phyloP scores from a whole-genome alignment of 2,329 filamentous ascomycete genomes.

The Sarocladiaceae sp. region DNA sequence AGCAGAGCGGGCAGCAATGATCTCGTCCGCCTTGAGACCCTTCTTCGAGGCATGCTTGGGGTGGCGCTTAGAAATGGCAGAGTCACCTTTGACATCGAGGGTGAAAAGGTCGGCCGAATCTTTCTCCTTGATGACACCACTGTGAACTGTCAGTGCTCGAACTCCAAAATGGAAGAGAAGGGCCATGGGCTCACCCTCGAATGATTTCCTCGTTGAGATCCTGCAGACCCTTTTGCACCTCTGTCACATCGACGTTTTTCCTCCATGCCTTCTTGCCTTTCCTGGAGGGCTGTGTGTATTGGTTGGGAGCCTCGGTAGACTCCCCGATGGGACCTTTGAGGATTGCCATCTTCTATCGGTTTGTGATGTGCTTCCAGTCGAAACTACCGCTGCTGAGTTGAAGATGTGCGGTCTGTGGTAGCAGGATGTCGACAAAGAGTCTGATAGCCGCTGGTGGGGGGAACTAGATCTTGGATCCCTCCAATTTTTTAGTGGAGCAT shows the following conservation, averaged over 20 bases:
- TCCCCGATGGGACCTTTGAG: slow-evolving; percentile 38
- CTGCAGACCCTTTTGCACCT: slow-evolving; percentile 77
- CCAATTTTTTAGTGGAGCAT: slow-evolving; percentile 14
- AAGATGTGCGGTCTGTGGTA: background rate
- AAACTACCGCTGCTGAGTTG: background rate
- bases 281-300: slow-evolving; percentile 81
- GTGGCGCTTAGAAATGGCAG: slow-evolving; percentile 55
- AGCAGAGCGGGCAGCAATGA: slow-evolving; percentile 76
- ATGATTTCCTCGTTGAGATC: slow-evolving; percentile 85
- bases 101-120: slow-evolving; percentile 77
- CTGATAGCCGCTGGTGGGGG: slow-evolving; percentile 5
- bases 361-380: too few species aligned
- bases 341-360: slow-evolving; percentile 51
- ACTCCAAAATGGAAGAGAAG: background rate
- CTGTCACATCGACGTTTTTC: slow-evolving; percentile 92
- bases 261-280: slow-evolving; percentile 99
- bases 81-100: slow-evolving; percentile 69
- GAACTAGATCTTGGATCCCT: slow-evolving; percentile 6
- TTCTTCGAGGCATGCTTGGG: slow-evolving; percentile 61
- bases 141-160: slow-evolving; percentile 29
- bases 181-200: slow-evolving; percentile 56
- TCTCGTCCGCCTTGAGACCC: slow-evolving; percentile 82
- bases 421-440: slow-evolving; percentile 3
- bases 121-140: slow-evolving; percentile 81
- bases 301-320: slow-evolving; percentile 60